These are phyloP conservation scores for Aspergillus leporis DNA, from an alignment of 495 filamentous ascomycete genomes.

Conservation along the genomic window DNA sequence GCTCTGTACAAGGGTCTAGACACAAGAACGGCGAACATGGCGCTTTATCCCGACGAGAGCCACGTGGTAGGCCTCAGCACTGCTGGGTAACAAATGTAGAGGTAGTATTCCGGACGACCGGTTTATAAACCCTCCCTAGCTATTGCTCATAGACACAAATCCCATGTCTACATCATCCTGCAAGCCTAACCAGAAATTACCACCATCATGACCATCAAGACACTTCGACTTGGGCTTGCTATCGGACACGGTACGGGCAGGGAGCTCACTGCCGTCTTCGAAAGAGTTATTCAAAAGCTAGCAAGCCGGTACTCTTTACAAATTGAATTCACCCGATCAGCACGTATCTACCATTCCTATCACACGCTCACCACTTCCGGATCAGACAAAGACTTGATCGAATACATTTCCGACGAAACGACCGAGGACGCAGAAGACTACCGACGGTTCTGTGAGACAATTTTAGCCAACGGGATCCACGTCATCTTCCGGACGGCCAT, in stretches of 20 bases:
- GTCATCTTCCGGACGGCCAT: conserved; percentile 10
- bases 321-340: conserved; percentile 3
- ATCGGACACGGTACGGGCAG: conserved; percentile 8
- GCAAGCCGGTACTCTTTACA: conserved; percentile 2
- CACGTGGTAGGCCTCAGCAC: too few relatives aligned
- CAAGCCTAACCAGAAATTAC: too few relatives aligned
- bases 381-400: conserved; percentile 6
- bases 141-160: too few relatives aligned
- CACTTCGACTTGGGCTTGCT: conserved; percentile 2
- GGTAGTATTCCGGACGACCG: too few relatives aligned
- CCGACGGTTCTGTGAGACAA: neutral
- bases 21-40: too few relatives aligned
- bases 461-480: neutral
- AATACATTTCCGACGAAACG: conserved; percentile 6
- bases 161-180: too few relatives aligned
- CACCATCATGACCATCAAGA: conserved; percentile 8
- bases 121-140: too few relatives aligned
- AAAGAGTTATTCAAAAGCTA: conserved; percentile 5
- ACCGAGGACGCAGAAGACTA: conserved; percentile 7
- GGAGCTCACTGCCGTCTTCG: conserved; percentile 8
- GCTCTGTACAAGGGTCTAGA: too few relatives aligned
- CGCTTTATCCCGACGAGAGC: too few relatives aligned
- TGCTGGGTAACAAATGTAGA: too few relatives aligned
- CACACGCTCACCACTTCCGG: conserved; percentile 5
- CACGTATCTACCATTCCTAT: conserved; percentile 7